A percentile compares a stretch with the other conserved stretches of the same genome.
Evolutionary conservation across 257 asterid genomes (phyloP).

Genomic region (Cruciata laevipes): DNA sequence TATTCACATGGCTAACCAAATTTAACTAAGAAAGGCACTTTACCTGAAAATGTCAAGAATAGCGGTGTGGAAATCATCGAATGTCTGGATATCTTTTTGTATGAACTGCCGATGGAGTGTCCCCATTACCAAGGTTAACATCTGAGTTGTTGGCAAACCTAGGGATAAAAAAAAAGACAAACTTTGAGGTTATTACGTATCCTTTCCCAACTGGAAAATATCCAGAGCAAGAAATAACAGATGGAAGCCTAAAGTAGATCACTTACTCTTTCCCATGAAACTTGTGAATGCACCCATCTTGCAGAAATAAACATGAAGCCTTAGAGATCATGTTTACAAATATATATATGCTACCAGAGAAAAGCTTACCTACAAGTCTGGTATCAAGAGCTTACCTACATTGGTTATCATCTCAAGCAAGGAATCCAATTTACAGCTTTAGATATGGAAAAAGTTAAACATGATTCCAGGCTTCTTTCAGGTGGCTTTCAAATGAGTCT

Average conservation of each 20-base stretch:
- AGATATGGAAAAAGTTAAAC: neutral
- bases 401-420: slow-evolving; percentile 35
- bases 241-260: neutral
- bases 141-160: slow-evolving; percentile 66
- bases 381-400: neutral
- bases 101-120: slow-evolving; percentile 57
- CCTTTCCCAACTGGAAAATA: neutral
- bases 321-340: neutral
- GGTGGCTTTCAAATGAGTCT: slow-evolving; percentile 12
- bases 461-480: slow-evolving; percentile 36
- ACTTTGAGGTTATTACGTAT: neutral
- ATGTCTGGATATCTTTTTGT: slow-evolving; percentile 38
- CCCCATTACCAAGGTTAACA: slow-evolving; percentile 55
- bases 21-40: neutral
- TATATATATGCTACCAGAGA: slow-evolving; percentile 9
- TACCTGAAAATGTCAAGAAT: slow-evolving; percentile 73
- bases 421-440: slow-evolving; percentile 29
- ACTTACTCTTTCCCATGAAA: slow-evolving; percentile 66
- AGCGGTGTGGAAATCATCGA: slow-evolving; percentile 53
- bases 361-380: neutral
- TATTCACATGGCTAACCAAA: neutral
- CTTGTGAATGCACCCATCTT: slow-evolving; percentile 70
- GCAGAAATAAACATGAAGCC: slow-evolving; percentile 3
- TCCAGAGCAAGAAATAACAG: neutral
- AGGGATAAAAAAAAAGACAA: slow-evolving; percentile 4